Evolutionary conservation across 2,329 filamentous ascomycete genomes (phyloP), one percentile per base, ranked within the genome.

Genomic region (Colletotrichum sp.): DNA sequence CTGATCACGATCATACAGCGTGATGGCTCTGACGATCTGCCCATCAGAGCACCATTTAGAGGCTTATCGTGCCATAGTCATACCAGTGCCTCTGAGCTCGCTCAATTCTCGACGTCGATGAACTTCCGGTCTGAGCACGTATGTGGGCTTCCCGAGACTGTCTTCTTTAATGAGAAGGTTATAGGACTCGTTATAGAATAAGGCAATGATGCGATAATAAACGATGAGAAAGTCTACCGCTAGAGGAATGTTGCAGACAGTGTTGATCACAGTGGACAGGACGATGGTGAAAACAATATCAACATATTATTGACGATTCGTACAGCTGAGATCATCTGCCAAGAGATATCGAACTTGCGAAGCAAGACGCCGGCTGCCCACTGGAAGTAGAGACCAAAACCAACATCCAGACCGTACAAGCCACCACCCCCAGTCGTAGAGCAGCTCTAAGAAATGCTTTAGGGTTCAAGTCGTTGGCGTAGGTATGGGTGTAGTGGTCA

Each of bases 211-310:
- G 21, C 8, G 21, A n/a, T 55, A 15, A 24, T 3, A 24, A 13
- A 21, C 21, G 49, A 26, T 15, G 2, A 21, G 21, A 55, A 26
- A 21, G 18, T 55, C 10, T 15, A 24, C 21, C 3, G 10, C 13
- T 7, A 21, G n/a, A 12, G 49, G 1, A 1, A 55, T 13, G 0
- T 15, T 24, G n/a, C 49, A 0, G 21, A 1, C n/a, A 24, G 18
- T 4, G 8, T 26, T 55, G 49, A 55, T 21, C 12, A 55, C 2
- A 15, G 8, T 4, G 2, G 18, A 2, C 21, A 21, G 12, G n/a
- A 55, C 13, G 7, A 26, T 12, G n/a, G 49, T 13, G 10, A 24
- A 15, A n/a, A 4, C 49, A 18, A 24, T 12, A 3, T 32, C 30
- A 12, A 32, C 30, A 9, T 24, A n/a, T 55, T 55, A 0, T 55